These are phyloP conservation scores for Beauveria brongniartii DNA, from an alignment of 2,329 filamentous ascomycete species.

Conservation along the genomic window DNA sequence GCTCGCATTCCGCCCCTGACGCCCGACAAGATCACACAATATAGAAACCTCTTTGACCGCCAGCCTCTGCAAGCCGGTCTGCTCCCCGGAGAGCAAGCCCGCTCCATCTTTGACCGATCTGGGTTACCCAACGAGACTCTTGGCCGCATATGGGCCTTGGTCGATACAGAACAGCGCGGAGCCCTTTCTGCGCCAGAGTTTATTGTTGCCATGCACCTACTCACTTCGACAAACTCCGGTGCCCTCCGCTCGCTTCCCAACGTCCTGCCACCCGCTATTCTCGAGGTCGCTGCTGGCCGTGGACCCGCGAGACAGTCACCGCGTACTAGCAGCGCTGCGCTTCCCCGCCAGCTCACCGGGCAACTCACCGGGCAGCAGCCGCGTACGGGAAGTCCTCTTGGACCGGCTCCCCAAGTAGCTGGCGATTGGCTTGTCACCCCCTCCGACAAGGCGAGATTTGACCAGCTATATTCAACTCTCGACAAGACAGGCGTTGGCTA, in stretches of 20 bases:
- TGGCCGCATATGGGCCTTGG: conserved; percentile 92
- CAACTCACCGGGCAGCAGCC: conserved; percentile 65
- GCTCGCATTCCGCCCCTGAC: conserved; percentile 84
- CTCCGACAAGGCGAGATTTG: conserved; percentile 80
- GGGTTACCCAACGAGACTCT: conserved; percentile 82
- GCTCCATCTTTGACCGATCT: conserved; percentile 91
- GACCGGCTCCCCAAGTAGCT: conserved; percentile 29
- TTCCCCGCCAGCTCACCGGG: conserved; percentile 79
- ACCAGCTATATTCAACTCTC: conserved; percentile 74
- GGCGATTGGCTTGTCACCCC: conserved; percentile 75
- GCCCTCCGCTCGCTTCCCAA: conserved; percentile 71
- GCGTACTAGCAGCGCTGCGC: conserved; percentile 50
- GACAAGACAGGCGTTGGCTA: conserved; percentile 74
- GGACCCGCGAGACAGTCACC: conserved; percentile 41
- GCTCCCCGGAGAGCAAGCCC: conserved; percentile 78
- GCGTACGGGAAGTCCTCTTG: conserved; percentile 53
- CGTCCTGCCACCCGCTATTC: conserved; percentile 74
- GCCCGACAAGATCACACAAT: conserved; percentile 83
- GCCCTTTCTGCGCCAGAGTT: conserved; percentile 84
- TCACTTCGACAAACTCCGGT: conserved; percentile 84
- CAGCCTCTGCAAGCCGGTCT: conserved; percentile 66
- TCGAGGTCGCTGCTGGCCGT: conserved; percentile 78
- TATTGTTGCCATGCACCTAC: conserved; percentile 94
- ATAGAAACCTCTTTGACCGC: conserved; percentile 82
- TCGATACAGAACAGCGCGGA: conserved; percentile 88